These are phyloP conservation scores for Neocucurbitaria cava DNA, from an alignment of 2,329 filamentous ascomycete genomes.

Conservation along the genomic window DNA sequence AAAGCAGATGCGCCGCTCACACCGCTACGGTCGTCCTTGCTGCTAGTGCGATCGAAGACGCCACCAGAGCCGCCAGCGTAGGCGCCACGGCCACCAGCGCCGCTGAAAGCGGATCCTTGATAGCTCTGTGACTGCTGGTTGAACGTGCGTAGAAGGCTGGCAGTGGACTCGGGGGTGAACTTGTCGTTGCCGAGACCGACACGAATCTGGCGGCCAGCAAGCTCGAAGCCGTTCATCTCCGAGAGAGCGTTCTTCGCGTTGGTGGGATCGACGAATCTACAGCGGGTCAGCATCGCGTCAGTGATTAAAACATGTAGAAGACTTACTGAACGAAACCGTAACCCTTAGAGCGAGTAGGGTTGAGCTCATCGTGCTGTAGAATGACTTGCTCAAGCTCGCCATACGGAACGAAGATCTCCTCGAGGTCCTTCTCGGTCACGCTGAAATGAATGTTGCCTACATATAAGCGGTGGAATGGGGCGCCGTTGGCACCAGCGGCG, in stretches of 20 bases:
- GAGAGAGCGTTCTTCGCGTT: conserved; percentile 94
- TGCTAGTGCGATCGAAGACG: conserved; percentile 88
- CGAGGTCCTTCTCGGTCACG: conserved; percentile 93
- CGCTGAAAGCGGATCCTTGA: conserved; percentile 91
- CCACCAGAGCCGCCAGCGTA: conserved; percentile 74
- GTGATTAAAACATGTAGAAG: no score
- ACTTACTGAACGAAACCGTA: conserved; percentile 99
- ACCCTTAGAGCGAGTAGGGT: conserved; percentile 64
- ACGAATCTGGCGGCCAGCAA: conserved; percentile 95
- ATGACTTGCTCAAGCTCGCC: conserved; percentile 98
- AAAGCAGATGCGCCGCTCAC: conserved; percentile 89
- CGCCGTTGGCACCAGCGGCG: conserved; percentile 75
- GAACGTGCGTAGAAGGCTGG: conserved; percentile 90
- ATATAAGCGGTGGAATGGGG: conserved; percentile 97
- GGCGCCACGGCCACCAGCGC: conserved; percentile 83
- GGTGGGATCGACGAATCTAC: conserved; percentile 87
- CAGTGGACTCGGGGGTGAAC: conserved; percentile 96
- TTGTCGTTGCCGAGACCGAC: conserved; percentile 99
- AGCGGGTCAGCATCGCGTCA: conserved; percentile 20
- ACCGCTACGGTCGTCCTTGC: conserved; percentile 86
- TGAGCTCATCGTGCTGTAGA: conserved; percentile 93
- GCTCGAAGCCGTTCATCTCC: conserved; percentile 99
- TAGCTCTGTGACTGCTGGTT: conserved; percentile 69
- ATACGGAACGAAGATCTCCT: conserved; percentile 97
- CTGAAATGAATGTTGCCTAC: conserved; percentile 99